Evolutionary conservation across 1,284 basidiomycete genomes (phyloP).

Genomic region (Cronartium ribicola): DNA sequence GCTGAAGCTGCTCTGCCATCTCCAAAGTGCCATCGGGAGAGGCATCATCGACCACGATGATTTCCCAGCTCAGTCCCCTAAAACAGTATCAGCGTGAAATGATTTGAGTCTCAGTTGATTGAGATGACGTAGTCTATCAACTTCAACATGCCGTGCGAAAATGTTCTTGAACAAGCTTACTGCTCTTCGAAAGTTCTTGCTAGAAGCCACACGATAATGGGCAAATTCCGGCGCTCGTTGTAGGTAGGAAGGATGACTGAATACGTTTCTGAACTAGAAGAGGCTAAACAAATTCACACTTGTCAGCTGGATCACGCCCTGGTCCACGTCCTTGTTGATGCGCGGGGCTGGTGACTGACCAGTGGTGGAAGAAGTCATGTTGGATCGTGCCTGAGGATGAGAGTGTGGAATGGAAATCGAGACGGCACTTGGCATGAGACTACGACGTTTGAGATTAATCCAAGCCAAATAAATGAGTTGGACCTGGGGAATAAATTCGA

Average conservation of each 20-base stretch:
- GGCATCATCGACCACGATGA: conserved; percentile 84
- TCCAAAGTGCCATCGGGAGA: conserved; percentile 89
- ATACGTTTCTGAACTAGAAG: conserved; percentile 34
- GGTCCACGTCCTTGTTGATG: no score
- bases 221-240: conserved; percentile 85
- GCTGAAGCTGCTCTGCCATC: conserved; percentile 70
- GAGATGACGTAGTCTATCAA: not conserved
- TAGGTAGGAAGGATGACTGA: conserved; percentile 82
- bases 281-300: not conserved
- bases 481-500: no score
- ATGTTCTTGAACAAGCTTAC: conserved; percentile 55
- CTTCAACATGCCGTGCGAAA: not conserved
- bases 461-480: no score
- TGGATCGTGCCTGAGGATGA: no score
- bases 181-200: conserved; percentile 68
- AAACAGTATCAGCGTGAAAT: conserved; percentile 14
- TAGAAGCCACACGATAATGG: conserved; percentile 76
- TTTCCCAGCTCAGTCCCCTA: conserved; percentile 68
- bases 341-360: no score
- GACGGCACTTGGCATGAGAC: no score
- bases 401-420: no score
- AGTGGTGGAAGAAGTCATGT: no score
- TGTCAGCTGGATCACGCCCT: not conserved
- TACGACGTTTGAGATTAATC: no score
- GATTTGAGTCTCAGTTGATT: conserved; percentile 16